phyloP scores from a whole-genome alignment of 2,329 filamentous ascomycete genomes.

The Cladosporium sp. region DNA sequence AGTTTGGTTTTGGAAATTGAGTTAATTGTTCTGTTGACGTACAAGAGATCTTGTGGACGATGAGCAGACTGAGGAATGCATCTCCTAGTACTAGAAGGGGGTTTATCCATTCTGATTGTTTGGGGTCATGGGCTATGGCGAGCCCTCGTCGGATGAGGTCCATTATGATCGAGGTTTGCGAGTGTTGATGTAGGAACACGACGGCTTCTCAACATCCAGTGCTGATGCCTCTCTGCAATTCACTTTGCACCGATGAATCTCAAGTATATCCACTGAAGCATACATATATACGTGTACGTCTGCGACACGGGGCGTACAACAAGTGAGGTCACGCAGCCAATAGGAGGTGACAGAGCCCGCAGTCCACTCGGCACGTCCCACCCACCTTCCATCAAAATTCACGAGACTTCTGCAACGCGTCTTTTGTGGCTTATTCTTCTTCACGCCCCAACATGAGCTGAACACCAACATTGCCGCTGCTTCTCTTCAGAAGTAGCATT shows the following conservation, averaged over 20 bases:
- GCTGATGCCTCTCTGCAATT: background rate
- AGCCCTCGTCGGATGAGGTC: constrained; percentile 38
- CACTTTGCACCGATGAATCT: background rate
- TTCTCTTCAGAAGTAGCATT: constrained; percentile 13
- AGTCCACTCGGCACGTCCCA: background rate
- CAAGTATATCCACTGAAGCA: background rate
- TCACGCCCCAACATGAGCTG: constrained; percentile 15
- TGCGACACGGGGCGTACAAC: background rate
- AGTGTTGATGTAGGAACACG: background rate
- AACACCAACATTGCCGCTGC: constrained; percentile 18
- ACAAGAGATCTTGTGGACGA: constrained; percentile 86
- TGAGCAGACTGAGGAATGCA: constrained; percentile 66
- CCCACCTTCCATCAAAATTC: constrained; percentile 12
- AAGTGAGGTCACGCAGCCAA: constrained; percentile 15
- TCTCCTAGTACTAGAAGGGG: constrained; percentile 69
- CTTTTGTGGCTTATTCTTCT: background rate
- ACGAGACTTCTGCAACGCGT: constrained; percentile 14
- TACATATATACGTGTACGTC: background rate
- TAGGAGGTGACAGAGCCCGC: background rate
- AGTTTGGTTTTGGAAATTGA: background rate
- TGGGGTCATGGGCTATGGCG: constrained; percentile 53
- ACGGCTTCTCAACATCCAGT: background rate
- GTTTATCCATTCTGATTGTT: constrained; percentile 63
- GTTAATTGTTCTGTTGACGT: constrained; percentile 38
- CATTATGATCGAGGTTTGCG: constrained; percentile 29